Base-by-base conservation (phyloP, 208 protist species). In the Trypanosoma conorhini region DNA sequence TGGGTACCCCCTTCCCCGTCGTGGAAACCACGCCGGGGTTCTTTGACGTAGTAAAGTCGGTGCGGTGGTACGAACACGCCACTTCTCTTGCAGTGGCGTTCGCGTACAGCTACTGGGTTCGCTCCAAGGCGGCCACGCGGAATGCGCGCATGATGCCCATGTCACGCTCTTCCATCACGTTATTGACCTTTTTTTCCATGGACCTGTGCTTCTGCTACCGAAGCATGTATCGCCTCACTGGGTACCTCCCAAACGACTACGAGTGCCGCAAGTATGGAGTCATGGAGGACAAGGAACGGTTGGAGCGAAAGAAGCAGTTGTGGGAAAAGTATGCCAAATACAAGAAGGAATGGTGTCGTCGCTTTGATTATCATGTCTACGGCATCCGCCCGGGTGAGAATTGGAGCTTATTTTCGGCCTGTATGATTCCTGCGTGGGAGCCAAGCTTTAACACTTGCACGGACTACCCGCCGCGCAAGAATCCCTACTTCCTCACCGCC, bases 281-380 rank as follows among this genome's bases (percentile, higher is more conserved):
- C 48, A 60, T 92, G 72, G 88, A 96, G 68, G 77, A 83, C 64
- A 83, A 85, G 71, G 77, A 89, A 72, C 82, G 87, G 3, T 74
- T 94, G 56, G 83, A 92, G 67, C 64, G 77, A 48, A 96, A 94
- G 74, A 89, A 83, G 58, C 62, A 76, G 50, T 59, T 93, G 70
- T 96, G 91, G 91, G 78, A 82, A 51, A 93, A 92, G 74, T 96
- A 94, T 74, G 80, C 83, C 21, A 86, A 82, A 26, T 94, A 95
- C 82, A 96, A 96, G 81, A 85, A 84, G 70, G 87, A 96, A 76
- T 96, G 91, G 91, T 93, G 86, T 67, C 85, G 91, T 46, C 91
- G 91, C 31, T 96, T 87, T 62, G 91, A 96, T 73, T 96, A 94
- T 75, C 88, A 96, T 77, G 88, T 94, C 26, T 93, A 86, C 66